Evolutionary conservation across 345 rosid genomes (phyloP).

Genomic region (Geranium rotundifolium): DNA sequence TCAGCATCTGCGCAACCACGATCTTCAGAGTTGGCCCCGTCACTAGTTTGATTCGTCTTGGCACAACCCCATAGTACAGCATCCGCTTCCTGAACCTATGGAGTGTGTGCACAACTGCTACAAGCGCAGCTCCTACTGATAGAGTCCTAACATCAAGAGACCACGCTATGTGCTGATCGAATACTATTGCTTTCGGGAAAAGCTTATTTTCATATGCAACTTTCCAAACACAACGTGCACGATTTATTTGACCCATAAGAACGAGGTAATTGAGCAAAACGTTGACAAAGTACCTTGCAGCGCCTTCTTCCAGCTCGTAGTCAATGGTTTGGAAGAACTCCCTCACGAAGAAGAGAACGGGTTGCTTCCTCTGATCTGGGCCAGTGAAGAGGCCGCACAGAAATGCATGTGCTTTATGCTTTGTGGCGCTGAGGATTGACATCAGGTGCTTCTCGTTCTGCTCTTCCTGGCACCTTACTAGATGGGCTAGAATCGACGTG

Average conservation of each 20-base stretch:
- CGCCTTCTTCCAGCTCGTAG: constrained; percentile 91
- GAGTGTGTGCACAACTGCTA: constrained; percentile 91
- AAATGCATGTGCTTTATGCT: constrained; percentile 72
- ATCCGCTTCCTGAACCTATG: constrained; percentile 92
- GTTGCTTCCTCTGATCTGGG: constrained; percentile 85
- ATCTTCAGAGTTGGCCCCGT: constrained; percentile 93
- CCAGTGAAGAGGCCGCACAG: constrained; percentile 94
- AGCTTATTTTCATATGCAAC: constrained; percentile 95
- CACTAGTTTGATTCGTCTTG: constrained; percentile 88
- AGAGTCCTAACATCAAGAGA: constrained; percentile 89
- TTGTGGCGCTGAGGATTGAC: constrained; percentile 73
- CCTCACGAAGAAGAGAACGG: constrained; percentile 73
- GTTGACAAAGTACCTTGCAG: constrained; percentile 82
- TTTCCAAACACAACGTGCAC: constrained; percentile 96
- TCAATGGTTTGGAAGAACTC: constrained; percentile 89
- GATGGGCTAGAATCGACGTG: constrained; percentile 88
- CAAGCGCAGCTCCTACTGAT: constrained; percentile 92
- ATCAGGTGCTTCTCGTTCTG: constrained; percentile 78
- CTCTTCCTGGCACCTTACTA: constrained; percentile 85
- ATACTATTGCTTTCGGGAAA: constrained; percentile 92
- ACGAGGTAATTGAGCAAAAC: constrained; percentile 94
- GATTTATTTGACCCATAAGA: constrained; percentile 89
- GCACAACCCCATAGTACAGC: constrained; percentile 88
- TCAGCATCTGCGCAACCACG: constrained; percentile 81
- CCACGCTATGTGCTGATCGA: constrained; percentile 97